Percentiles rank a stretch among this genome's conserved stretches.
phyloP scores from a whole-genome alignment of 2,329 filamentous ascomycete species.

The Fusarium mangiferae region DNA sequence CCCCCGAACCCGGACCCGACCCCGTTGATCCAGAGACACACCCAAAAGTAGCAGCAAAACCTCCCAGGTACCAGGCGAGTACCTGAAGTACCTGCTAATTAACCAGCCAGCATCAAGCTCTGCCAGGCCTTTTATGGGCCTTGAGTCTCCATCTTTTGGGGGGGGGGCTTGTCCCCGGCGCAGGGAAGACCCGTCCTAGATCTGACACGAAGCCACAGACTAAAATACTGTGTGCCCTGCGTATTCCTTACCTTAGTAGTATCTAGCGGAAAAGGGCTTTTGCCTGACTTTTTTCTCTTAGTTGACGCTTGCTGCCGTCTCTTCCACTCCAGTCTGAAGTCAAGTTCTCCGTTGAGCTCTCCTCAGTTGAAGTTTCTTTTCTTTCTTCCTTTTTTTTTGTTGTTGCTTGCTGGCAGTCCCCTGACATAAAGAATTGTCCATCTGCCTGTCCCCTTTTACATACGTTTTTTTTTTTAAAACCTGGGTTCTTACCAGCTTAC shows the following conservation, averaged over 20 bases:
- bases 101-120: slow-evolving; percentile 32
- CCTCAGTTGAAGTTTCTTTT: slow-evolving; percentile 5
- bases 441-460: slow-evolving; percentile 17
- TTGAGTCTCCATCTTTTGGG: slow-evolving; percentile 22
- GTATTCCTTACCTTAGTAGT: not conserved
- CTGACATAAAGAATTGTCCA: slow-evolving; percentile 27
- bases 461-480: not conserved
- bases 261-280: slow-evolving; percentile 25
- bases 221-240: slow-evolving; percentile 36
- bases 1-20: slow-evolving; percentile 43
- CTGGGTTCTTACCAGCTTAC: not conserved
- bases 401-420: slow-evolving; percentile 1
- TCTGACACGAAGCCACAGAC: slow-evolving; percentile 46
- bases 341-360: not conserved
- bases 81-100: slow-evolving; percentile 9
- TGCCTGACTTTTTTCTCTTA: slow-evolving; percentile 25
- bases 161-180: slow-evolving; percentile 32
- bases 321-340: slow-evolving; percentile 6
- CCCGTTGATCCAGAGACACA: slow-evolving; percentile 42
- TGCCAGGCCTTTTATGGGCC: slow-evolving; percentile 18
- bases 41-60: slow-evolving; percentile 35
- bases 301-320: slow-evolving; percentile 15
- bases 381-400: not conserved
- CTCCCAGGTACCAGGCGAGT: slow-evolving; percentile 27
- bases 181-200: slow-evolving; percentile 45